These are phyloP conservation scores for Xylariaceae sp. DNA, from an alignment of 2,329 filamentous ascomycete species.

Conservation along the genomic window DNA sequence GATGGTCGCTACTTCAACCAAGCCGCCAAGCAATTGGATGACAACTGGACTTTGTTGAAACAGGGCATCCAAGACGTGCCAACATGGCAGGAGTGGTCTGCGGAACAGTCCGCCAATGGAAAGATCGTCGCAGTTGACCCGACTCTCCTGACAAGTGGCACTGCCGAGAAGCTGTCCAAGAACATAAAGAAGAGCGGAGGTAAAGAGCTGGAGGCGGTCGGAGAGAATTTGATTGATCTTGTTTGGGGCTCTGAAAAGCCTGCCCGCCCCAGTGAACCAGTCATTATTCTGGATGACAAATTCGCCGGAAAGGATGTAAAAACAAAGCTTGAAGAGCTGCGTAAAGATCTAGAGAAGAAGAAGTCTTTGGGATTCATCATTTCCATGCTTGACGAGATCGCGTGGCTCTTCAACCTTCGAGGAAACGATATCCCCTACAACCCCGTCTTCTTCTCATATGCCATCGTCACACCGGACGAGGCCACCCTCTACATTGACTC, in stretches of 20 bases:
- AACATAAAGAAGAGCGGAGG: slow-evolving; percentile 86
- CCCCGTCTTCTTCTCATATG: slow-evolving; percentile 97
- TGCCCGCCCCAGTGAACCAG: slow-evolving; percentile 67
- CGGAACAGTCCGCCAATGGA: slow-evolving; percentile 78
- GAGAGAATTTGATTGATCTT: slow-evolving; percentile 81
- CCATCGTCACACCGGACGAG: slow-evolving; percentile 71
- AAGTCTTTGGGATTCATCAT: slow-evolving; percentile 83
- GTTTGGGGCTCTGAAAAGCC: slow-evolving; percentile 81
- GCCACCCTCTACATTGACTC: slow-evolving; percentile 83
- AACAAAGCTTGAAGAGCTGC: slow-evolving; percentile 77
- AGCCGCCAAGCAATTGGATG: slow-evolving; percentile 82
- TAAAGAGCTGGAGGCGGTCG: slow-evolving; percentile 67
- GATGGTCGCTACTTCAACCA: slow-evolving; percentile 99
- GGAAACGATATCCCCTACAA: slow-evolving; percentile 97
- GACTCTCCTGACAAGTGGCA: slow-evolving; percentile 68
- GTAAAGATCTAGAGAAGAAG: slow-evolving; percentile 89
- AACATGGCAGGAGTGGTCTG: slow-evolving; percentile 96
- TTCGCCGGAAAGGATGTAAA: slow-evolving; percentile 80
- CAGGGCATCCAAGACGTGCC: slow-evolving; percentile 90
- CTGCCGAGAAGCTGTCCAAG: slow-evolving; percentile 68
- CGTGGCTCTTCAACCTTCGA: slow-evolving; percentile 97
- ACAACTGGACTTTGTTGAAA: slow-evolving; percentile 88
- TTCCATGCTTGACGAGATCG: slow-evolving; percentile 93
- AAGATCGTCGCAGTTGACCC: slow-evolving; percentile 91
- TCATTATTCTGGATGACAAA: slow-evolving; percentile 66